Conservation (phyloP, 2,329 filamentous ascomycete species). For the Chaetothyriales sp. region DNA sequence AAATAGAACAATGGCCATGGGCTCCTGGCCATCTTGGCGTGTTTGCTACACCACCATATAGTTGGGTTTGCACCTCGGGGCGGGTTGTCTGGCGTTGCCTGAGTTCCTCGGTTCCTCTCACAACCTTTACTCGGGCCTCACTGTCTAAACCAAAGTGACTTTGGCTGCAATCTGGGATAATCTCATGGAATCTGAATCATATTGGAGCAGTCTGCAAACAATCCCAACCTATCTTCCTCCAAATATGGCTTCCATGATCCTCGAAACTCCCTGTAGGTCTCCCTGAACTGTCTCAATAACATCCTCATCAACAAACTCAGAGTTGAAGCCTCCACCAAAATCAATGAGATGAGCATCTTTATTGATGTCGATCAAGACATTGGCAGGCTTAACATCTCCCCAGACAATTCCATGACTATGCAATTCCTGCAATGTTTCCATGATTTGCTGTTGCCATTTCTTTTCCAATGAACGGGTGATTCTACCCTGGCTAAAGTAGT, state of each 20-base stretch:
- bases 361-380: constrained; percentile 18
- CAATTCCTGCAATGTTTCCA: constrained; percentile 6
- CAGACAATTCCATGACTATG: constrained; percentile 15
- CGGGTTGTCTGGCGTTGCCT: too few species aligned
- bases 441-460: constrained; percentile 6
- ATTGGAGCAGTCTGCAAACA: too few species aligned
- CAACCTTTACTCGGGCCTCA: too few species aligned
- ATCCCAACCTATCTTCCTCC: too few species aligned
- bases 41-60: too few species aligned
- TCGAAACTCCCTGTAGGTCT: constrained; percentile 6
- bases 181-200: too few species aligned
- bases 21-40: too few species aligned
- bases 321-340: constrained; percentile 20
- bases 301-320: constrained; percentile 17
- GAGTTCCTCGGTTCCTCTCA: too few species aligned
- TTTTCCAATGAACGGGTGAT: neutral
- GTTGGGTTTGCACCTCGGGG: too few species aligned
- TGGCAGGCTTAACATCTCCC: constrained; percentile 20
- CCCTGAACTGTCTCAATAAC: constrained; percentile 15
- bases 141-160: too few species aligned
- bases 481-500: neutral
- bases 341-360: constrained; percentile 18
- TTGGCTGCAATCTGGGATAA: too few species aligned
- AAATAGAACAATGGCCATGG: too few species aligned
- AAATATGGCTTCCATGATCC: neutral